A percentile compares a stretch with the other conserved stretches of the same genome.
Evolutionary conservation across 805 yeast species (phyloP).

Genomic region (Geotrichum ghanense): DNA sequence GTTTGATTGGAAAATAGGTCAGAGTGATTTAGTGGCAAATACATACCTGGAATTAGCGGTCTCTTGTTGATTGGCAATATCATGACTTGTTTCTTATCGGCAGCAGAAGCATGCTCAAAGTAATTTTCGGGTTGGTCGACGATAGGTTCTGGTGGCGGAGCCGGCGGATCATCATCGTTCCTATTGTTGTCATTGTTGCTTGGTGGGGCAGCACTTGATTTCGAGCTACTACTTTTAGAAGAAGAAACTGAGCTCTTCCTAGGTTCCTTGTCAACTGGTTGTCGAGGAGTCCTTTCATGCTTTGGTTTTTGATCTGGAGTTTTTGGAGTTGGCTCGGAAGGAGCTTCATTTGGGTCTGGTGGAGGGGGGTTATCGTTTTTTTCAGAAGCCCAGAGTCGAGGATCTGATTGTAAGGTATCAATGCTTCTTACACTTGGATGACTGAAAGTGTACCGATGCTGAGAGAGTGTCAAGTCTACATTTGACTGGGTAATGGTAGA

Average conservation of each 20-base stretch:
- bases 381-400: too few species aligned
- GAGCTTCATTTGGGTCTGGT: background rate
- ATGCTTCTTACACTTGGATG: background rate
- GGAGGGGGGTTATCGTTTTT: background rate
- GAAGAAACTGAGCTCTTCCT: background rate
- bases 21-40: too few species aligned
- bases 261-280: background rate
- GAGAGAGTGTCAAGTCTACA: background rate
- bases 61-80: background rate
- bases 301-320: background rate
- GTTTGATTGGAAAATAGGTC: background rate
- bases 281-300: background rate
- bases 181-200: background rate
- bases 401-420: too few species aligned
- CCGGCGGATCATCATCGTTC: background rate
- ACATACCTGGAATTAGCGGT: slow-evolving; percentile 3
- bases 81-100: background rate
- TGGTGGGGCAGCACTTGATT: background rate
- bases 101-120: background rate
- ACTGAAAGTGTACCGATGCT: background rate
- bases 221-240: background rate
- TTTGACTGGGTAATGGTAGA: background rate
- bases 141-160: background rate
- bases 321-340: background rate
- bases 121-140: background rate